Percentiles rank a stretch among this genome's conserved stretches.
Evolutionary conservation across 306 rosid genomes (phyloP).

Genomic region (Prunus campanulata): DNA sequence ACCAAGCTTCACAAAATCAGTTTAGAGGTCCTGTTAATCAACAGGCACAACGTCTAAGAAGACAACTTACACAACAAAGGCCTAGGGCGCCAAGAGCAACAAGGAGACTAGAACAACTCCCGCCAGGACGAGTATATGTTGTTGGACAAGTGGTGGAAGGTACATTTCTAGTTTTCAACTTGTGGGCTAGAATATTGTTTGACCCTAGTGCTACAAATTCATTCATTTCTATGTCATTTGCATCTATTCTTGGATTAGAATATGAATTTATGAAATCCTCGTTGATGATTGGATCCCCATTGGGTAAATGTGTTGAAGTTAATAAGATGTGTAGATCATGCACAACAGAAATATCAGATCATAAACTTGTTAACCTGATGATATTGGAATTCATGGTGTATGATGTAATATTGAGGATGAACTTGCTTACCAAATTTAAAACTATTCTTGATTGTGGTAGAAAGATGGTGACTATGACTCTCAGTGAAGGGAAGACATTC

Average conservation of each 20-base stretch:
- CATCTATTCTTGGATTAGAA: neutral
- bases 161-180: neutral
- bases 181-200: neutral
- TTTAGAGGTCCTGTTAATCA: neutral
- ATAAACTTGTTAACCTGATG: neutral
- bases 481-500: neutral
- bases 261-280: neutral
- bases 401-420: neutral
- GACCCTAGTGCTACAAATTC: neutral
- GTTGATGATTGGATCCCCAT: neutral
- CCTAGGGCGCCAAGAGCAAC: accelerated
- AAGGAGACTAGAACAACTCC: neutral
- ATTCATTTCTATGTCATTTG: neutral
- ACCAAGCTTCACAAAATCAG: neutral
- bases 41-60: neutral
- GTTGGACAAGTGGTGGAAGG: neutral
- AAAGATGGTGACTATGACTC: neutral
- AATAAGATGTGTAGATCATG: neutral
- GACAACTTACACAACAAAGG: neutral
- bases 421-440: neutral
- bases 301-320: neutral
- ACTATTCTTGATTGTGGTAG: neutral
- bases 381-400: neutral
- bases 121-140: neutral
- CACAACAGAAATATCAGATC: neutral